These are phyloP conservation scores for Elongisporangium anandrum DNA, from an alignment of 352 stramenopile species.

Conservation along the genomic window DNA sequence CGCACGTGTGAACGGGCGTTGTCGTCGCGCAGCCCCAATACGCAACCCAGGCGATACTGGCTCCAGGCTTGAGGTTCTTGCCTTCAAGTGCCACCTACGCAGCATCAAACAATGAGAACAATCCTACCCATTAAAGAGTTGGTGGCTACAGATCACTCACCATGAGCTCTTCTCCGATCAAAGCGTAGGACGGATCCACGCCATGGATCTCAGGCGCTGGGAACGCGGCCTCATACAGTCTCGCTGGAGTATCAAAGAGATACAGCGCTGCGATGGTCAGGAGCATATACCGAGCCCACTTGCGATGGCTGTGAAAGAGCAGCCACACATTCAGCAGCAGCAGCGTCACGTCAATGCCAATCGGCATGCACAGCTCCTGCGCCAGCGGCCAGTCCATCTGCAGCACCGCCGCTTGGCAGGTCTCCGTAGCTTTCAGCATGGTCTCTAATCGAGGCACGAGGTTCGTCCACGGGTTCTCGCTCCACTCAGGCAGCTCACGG, in stretches of 20 bases:
- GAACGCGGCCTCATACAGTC: conserved; percentile 50
- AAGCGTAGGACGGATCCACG: conserved; percentile 62
- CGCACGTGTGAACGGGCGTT: conserved; percentile 46
- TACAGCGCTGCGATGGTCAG: conserved; percentile 34
- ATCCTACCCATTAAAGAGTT: background rate
- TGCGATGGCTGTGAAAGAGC: conserved; percentile 46
- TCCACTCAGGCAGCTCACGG: conserved; percentile 47
- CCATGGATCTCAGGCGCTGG: conserved; percentile 46
- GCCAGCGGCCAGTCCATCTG: conserved; percentile 39
- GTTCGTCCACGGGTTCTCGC: conserved; percentile 28
- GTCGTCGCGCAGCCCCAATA: conserved; percentile 78
- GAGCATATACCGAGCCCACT: conserved; percentile 51
- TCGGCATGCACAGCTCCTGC: conserved; percentile 54
- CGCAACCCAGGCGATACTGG: conserved; percentile 68
- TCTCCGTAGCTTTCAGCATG: conserved; percentile 21
- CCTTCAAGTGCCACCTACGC: conserved; percentile 49
- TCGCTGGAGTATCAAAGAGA: conserved; percentile 38
- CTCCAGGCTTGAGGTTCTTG: conserved; percentile 71
- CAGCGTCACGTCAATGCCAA: conserved; percentile 39
- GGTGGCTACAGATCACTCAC: conserved; percentile 12
- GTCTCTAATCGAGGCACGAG: conserved; percentile 36
- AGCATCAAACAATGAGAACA: conserved; percentile 1
- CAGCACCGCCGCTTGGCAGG: conserved; percentile 37
- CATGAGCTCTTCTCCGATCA: conserved; percentile 71
- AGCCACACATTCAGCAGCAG: conserved; percentile 38